phyloP scores from a whole-genome alignment of 352 stramenopile genomes.

The Phytophthora podocarpi region DNA sequence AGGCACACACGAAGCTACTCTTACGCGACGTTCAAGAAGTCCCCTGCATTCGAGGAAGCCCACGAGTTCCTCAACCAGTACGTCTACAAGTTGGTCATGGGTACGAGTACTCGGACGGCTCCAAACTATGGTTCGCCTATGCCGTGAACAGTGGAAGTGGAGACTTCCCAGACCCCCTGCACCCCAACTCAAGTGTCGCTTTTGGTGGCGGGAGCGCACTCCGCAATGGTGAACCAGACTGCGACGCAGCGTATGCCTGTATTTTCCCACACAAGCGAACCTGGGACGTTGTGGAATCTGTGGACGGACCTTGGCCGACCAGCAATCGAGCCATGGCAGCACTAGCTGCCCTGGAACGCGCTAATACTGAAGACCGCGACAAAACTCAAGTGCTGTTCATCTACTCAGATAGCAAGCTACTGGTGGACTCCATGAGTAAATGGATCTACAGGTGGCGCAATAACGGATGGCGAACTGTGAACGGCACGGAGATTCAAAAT shows the following conservation, averaged over 20 bases:
- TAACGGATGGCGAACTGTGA: slow-evolving; percentile 23
- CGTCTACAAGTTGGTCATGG: slow-evolving; percentile 9
- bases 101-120: slow-evolving; percentile 2
- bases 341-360: slow-evolving; percentile 15
- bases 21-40: slow-evolving; percentile 50
- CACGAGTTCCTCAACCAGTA: slow-evolving; percentile 43
- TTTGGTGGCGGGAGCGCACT: slow-evolving; percentile 52
- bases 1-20: slow-evolving; percentile 41
- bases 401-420: slow-evolving; percentile 18
- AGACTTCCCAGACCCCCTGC: slow-evolving; percentile 45
- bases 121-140: slow-evolving; percentile 19
- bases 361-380: slow-evolving; percentile 17
- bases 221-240: slow-evolving; percentile 49
- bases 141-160: slow-evolving; percentile 2
- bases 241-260: slow-evolving; percentile 62
- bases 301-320: slow-evolving; percentile 14
- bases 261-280: slow-evolving; percentile 57
- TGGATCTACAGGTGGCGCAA: slow-evolving; percentile 25
- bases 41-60: slow-evolving; percentile 44
- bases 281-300: slow-evolving; percentile 53
- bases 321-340: slow-evolving; percentile 22
- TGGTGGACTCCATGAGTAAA: slow-evolving; percentile 23
- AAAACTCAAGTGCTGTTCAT: slow-evolving; percentile 18
- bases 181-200: slow-evolving; percentile 51
- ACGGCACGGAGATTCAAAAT: slow-evolving; percentile 15